Base-by-base conservation (phyloP, 208 protist species). In the Tritrichomonas musculus region DNA sequence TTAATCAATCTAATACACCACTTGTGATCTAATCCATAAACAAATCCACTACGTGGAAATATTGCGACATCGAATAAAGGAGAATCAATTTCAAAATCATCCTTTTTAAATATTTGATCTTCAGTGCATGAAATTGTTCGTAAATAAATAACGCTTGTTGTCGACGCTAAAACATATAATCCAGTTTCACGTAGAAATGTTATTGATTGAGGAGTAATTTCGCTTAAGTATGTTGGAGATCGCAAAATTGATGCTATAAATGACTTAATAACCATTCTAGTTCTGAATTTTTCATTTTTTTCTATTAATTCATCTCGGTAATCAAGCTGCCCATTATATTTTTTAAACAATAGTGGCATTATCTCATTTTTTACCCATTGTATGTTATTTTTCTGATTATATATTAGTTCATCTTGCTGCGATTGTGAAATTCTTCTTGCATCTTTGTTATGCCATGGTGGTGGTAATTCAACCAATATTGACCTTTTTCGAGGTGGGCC, bases 381-480 rank as follows among this genome's bases (percentile, higher is more conserved):
- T 30, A 82, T 20, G 17, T 36, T 82, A 14, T 30, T 39, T 82
- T 82, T 82, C 50, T 82, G 73, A 8, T 44, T 39, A 82, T 82
- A 82, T 30, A 82, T 47, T n/a, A 82, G 73, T 30, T 82, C 73
- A 50, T 82, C 73, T 82, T 39, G 30, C 3, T 30, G 33, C 20
- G 27, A 50, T 27, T 82, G 73, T n/a, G 73, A 30, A 9, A 82
- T 22, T 50, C 73, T 44, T 30, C 73, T 82, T 82, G 73, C 33
- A 50, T 82, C 73, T 50, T 82, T 82, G 14, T 44, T 20, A 39
- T 82, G 73, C 73, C 73, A 82, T 50, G 73, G 73, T 47, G 73
- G 73, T 82, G 73, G 73, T 50, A 82, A 82, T 30, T 82, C 73
- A 20, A 82, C 50, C 3, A 82, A 82, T n/a, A 39, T 82, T 50